Evolutionary conservation across 768 basidiomycete species (phyloP).

Genomic region (Clathrus columnatus): DNA sequence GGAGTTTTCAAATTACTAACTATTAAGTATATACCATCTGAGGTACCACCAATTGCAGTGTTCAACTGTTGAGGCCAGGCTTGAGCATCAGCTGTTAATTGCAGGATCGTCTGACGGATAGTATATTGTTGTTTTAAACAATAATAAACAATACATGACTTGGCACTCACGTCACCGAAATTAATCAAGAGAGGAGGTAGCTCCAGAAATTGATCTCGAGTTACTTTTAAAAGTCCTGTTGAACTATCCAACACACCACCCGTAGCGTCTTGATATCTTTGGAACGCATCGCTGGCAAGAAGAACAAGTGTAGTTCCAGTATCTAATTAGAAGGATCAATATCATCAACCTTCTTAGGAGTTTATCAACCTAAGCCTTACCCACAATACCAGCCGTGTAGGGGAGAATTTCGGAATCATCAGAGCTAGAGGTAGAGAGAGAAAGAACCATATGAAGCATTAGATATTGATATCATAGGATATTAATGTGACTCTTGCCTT

Average conservation of each 20-base stretch:
- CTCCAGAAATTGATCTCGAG: neutral
- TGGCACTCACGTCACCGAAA: neutral
- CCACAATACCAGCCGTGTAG: conserved; percentile 38
- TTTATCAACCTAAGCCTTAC: too few species aligned
- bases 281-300: conserved; percentile 29
- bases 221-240: neutral
- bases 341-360: too few species aligned
- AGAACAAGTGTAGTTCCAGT: conserved; percentile 29
- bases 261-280: conserved; percentile 29
- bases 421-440: conserved; percentile 16
- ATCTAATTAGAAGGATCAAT: too few species aligned
- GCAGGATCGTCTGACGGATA: conserved; percentile 8
- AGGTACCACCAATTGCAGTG: conserved; percentile 25
- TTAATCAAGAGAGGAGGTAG: neutral
- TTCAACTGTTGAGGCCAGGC: conserved; percentile 30
- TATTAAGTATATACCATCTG: conserved; percentile 27
- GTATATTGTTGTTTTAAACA: too few species aligned
- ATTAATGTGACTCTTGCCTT: too few species aligned
- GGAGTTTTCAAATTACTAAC: conserved; percentile 19
- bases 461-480: too few species aligned
- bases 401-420: conserved; percentile 24
- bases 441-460: too few species aligned
- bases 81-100: conserved; percentile 17
- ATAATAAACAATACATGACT: too few species aligned
- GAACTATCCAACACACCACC: conserved; percentile 19